Conservation (phyloP, 495 filamentous ascomycete genomes). For the Penicillium goetzii region DNA sequence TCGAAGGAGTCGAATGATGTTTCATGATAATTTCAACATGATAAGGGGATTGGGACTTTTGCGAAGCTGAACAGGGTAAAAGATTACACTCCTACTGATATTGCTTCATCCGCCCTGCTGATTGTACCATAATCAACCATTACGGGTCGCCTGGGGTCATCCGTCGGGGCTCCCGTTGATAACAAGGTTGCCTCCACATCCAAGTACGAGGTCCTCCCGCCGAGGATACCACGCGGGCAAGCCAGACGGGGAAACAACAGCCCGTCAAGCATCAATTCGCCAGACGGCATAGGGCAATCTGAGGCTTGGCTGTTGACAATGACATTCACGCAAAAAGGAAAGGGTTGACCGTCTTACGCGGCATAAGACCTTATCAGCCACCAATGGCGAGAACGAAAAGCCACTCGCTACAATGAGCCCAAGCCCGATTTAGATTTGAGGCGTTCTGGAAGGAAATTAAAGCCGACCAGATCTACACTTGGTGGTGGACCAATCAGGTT, state of each 20-base stretch:
- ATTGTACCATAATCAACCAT: not conserved
- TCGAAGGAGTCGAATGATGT: not conserved
- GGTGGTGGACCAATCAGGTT: conserved; percentile 1
- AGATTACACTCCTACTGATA: not conserved
- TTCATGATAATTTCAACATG: not conserved
- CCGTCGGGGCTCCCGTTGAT: conserved; percentile 9
- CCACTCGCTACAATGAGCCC: not conserved
- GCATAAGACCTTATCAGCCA: conserved; percentile 1
- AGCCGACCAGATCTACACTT: not conserved
- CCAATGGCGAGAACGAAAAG: not conserved
- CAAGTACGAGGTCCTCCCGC: not conserved
- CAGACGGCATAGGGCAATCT: not conserved
- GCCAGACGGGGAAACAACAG: conserved; percentile 1
- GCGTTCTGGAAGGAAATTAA: conserved; percentile 12
- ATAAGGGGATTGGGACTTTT: not conserved
- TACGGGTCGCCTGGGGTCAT: conserved; percentile 7
- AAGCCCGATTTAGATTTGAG: not conserved
- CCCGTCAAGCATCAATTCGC: not conserved
- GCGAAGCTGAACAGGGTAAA: not conserved
- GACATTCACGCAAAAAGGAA: not conserved
- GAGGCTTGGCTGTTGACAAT: conserved; percentile 5
- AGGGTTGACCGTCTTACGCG: not conserved
- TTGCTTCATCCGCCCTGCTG: not conserved
- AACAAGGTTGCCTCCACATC: conserved; percentile 5
- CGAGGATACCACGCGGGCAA: conserved; percentile 2